Conservation (phyloP, 768 basidiomycete genomes). For the Xanthoconium stramineum region DNA sequence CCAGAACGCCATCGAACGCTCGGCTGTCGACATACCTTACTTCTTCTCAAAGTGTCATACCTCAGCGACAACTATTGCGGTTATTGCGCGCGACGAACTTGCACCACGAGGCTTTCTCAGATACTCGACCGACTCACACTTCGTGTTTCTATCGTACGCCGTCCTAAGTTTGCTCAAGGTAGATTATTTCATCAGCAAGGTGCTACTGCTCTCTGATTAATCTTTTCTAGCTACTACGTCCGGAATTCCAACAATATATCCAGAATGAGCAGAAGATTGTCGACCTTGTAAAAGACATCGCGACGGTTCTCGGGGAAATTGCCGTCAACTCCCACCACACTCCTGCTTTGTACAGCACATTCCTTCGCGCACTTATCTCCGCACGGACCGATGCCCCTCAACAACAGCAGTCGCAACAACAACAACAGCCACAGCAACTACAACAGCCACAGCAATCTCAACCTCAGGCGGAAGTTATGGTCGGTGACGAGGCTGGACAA, state of each 20-base stretch:
- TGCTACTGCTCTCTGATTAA: constrained; percentile 10
- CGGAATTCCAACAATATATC: constrained; percentile 76
- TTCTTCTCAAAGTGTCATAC: constrained; percentile 81
- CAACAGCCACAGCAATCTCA: constrained; percentile 18
- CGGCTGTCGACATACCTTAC: constrained; percentile 69
- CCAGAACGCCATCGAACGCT: constrained; percentile 88
- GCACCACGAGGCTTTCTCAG: constrained; percentile 73
- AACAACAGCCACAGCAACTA: constrained; percentile 17
- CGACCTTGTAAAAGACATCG: constrained; percentile 73
- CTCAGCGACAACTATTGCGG: constrained; percentile 66
- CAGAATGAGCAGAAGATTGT: constrained; percentile 72
- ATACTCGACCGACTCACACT: constrained; percentile 88
- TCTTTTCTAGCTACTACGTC: constrained; percentile 65
- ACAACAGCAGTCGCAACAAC: constrained; percentile 6
- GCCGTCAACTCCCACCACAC: constrained; percentile 82
- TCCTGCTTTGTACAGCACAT: constrained; percentile 83
- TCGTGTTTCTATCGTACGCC: constrained; percentile 90
- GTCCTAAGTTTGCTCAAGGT: constrained; percentile 92
- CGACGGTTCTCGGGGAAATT: constrained; percentile 71
- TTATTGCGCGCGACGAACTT: constrained; percentile 73
- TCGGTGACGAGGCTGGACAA: constrained; percentile 19
- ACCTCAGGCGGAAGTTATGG: constrained; percentile 16
- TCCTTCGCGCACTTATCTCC: constrained; percentile 74
- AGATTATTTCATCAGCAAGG: constrained; percentile 9
- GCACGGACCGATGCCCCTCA: constrained; percentile 39